Base-by-base conservation (phyloP, 2,329 filamentous ascomycete genomes). In the Fusarium drepaniforme region DNA sequence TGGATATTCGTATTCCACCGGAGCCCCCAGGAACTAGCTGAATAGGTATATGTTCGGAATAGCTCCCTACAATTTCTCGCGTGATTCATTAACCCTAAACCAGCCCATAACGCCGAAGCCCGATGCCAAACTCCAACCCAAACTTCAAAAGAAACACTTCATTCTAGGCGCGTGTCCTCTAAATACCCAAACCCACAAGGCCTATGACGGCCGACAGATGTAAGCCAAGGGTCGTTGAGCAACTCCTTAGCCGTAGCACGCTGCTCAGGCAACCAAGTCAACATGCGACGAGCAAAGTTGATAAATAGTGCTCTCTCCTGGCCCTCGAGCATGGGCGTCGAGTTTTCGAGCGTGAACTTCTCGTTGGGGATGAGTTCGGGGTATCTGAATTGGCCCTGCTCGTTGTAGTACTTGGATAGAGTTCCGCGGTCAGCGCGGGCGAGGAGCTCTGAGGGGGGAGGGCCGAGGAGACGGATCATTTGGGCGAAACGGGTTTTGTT, bases 161-260 rank as follows among this genome's bases (percentile, higher is more conserved):
- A 25, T 23, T 23, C 35, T 49, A 75, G 51, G 3, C 63, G 61
- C 8, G 72, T 76, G 53, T 76, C 74, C 57, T 76, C 72, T 8
- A 73, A 61, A n/a, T 71, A 67, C 16, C 73, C 74, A 57, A 76
- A 76, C 2, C 68, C 73, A 25, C 62, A 56, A 3, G 73, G 66
- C 35, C 63, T 42, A 37, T 68, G 53, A 12, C 28, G 58, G 9
- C 63, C 60, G 2, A 62, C n/a, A 9, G 49, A 75, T 56, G 67
- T 76, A 12, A 82, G 67, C 79, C 80, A 82, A 3, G 80, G 79
- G 30, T 82, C 80, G 11, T 81, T 70, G 1, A 82, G 72, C 42
- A 82, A 61, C 61, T 81, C 79, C 53, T 74, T 77, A 15, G 79
- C 78, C 3, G 80, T 81, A 33, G 77, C 76, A 9, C 80, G 74